Evolutionary conservation across 495 filamentous ascomycete species (phyloP), one percentile per base, ranked within the genome.

Genomic region (Penicillium angulare): DNA sequence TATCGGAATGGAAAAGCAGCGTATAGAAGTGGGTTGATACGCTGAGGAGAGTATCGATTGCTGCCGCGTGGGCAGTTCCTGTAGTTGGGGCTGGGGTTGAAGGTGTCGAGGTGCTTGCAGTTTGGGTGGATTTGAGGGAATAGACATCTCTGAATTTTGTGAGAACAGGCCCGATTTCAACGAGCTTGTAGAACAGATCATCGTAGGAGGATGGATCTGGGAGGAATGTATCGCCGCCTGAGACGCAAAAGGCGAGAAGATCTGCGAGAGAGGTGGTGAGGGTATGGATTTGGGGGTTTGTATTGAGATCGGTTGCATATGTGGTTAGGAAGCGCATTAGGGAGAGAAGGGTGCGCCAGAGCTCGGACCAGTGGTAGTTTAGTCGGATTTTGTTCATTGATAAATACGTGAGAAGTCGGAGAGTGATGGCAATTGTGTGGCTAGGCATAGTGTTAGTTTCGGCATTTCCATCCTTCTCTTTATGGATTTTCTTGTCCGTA

Each of bases 101-200:
- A 10, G 48, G 1, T n/a, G 10, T 12, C 5, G 29, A 6, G 10
- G 47, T 9, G 1, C 56, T 48, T 36, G 60, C n/a, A n/a, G n/a
- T n/a, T n/a, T n/a, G n/a, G n/a, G n/a, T n/a, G n/a, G n/a, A n/a
- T n/a, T n/a, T 59, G 26, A 67, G 52, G 16, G 53, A 40, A 68
- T 91, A 97, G 2, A 78, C 84, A 56, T 88, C 85, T 17, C 90
- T 81, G 69, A 97, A 96, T 68, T 89, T 90, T 20, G 80, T 71
- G 31, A 98, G 77, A 27, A 90, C 79, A 39, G 96, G 89, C 3
- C 91, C 90, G 13, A 83, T 87, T 68, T 98, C 93, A 40, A 97
- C 89, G 12, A 98, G 78, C 71, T 98, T 98, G 77, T 98, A 98
- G 71, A 98, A 96, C 9, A 98, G 78, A 61, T 97, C 95, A 60